Conservation (phyloP, 2,329 filamentous ascomycete genomes). For the Septoria petroselini region DNA sequence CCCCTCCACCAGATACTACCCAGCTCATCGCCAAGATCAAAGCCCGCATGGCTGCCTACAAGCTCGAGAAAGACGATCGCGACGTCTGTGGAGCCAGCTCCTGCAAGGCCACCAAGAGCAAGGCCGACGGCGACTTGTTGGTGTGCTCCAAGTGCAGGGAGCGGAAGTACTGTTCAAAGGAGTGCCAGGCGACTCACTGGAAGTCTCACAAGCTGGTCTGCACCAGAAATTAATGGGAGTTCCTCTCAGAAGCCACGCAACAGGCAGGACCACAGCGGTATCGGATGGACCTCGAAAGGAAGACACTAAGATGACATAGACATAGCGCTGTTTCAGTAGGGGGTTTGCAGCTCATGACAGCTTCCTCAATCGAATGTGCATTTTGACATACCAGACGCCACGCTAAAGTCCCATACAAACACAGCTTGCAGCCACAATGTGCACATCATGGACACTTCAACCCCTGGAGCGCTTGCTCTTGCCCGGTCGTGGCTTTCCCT, state of each 20-base stretch:
- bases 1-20: not conserved
- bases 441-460: conserved; percentile 3
- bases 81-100: not conserved
- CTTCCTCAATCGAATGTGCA: not conserved
- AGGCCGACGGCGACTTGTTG: not conserved
- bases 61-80: conserved; percentile 2
- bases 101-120: not conserved
- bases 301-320: too few species aligned
- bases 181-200: not conserved
- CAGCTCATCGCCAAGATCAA: conserved; percentile 4
- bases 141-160: conserved; percentile 24
- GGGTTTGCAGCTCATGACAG: not conserved
- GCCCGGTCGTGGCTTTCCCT: conserved; percentile 38
- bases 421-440: not conserved
- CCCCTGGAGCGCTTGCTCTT: conserved; percentile 42
- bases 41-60: not conserved
- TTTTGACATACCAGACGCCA: conserved; percentile 13
- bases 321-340: not conserved
- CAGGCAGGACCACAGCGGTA: too few species aligned
- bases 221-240: too few species aligned
- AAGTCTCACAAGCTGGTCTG: conserved; percentile 1
- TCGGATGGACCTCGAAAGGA: too few species aligned
- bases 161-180: conserved; percentile 42
- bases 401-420: conserved; percentile 11
- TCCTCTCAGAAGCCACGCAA: too few species aligned